Base-by-base conservation (phyloP, 768 basidiomycete species). In the Arthromyces matolae region DNA sequence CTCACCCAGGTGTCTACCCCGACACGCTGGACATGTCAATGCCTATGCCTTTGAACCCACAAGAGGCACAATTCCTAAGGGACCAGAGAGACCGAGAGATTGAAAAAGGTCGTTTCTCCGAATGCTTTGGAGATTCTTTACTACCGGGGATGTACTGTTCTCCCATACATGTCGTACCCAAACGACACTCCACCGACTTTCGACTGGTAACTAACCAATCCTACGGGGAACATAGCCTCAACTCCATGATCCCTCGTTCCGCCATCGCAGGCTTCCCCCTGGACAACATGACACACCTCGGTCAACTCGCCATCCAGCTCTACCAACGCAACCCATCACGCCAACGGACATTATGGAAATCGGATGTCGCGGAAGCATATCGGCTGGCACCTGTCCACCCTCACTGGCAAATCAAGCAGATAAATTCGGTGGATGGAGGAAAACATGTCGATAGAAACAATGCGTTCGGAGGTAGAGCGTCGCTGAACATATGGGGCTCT, bases 401-500 rank as follows among this genome's bases (percentile, higher is more conserved):
- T 0, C 32, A 56, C 0, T 75, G 72, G 73, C 72, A 76, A 39
- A 46, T 75, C 1, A 68, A 68, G 13, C 73, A 76, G 29, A 43
- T 72, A 0, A 56, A 67, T 6, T 54, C 41, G 0, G 43, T 72
- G 14, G 54, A 64, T 5, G 60, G 58, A 0, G 10, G 23, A 10
- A 9, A 20, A 16, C 10, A 36, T 36, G 35, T 36, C 16, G n/a
- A 36, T 19, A 36, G 35, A 20, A 18, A 19, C 35, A 20, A 36
- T 10, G 29, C 14, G 14, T 31, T 31, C 29, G 29, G 29, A 31
- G 29, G 29, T 14, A 8, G 29, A 14, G 29, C 8, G 8, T 31
- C 14, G 14, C 8, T 8, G 8, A 8, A 14, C 29, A 31, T 31
- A 31, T 31, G 29, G 29, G 14, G 8, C 14, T 8, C 29, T 8